Evolutionary conservation across 2,329 filamentous ascomycete species (phyloP).

Genomic region (Aspergillus sp.): DNA sequence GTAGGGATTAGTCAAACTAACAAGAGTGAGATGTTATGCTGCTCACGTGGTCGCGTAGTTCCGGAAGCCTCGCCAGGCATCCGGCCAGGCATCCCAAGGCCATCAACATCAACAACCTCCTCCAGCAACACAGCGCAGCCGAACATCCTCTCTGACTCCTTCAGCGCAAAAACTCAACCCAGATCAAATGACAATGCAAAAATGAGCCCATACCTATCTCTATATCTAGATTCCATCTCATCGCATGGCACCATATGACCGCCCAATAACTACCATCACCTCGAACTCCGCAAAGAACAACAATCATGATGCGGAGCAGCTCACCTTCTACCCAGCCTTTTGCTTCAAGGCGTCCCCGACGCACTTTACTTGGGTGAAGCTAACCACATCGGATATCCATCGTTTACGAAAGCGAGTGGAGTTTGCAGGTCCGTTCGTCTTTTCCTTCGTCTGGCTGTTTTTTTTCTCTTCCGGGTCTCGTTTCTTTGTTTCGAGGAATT

Average conservation of each 20-base stretch:
- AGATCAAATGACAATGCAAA: not conserved
- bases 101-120: not conserved
- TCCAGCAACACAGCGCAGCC: not conserved
- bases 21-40: too few relatives aligned
- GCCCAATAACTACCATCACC: constrained; percentile 4
- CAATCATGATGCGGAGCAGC: constrained; percentile 23
- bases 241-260: constrained; percentile 13
- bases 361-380: constrained; percentile 66
- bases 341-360: constrained; percentile 66
- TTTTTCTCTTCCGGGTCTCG: not conserved
- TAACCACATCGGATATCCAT: constrained; percentile 61
- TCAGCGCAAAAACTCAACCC: not conserved
- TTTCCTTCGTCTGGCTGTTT: not conserved
- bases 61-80: too few relatives aligned
- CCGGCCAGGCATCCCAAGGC: too few relatives aligned
- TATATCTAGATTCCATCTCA: not conserved
- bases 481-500: not conserved
- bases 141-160: not conserved
- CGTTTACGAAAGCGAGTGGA: constrained; percentile 51
- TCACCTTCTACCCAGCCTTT: constrained; percentile 60
- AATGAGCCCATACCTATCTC: not conserved
- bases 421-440: constrained; percentile 54
- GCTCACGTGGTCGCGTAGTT: too few relatives aligned
- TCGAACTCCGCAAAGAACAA: constrained; percentile 22
- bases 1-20: too few relatives aligned